These are phyloP conservation scores for Ophiostoma sp. DNA, from an alignment of 2,329 filamentous ascomycete species.

Conservation along the genomic window DNA sequence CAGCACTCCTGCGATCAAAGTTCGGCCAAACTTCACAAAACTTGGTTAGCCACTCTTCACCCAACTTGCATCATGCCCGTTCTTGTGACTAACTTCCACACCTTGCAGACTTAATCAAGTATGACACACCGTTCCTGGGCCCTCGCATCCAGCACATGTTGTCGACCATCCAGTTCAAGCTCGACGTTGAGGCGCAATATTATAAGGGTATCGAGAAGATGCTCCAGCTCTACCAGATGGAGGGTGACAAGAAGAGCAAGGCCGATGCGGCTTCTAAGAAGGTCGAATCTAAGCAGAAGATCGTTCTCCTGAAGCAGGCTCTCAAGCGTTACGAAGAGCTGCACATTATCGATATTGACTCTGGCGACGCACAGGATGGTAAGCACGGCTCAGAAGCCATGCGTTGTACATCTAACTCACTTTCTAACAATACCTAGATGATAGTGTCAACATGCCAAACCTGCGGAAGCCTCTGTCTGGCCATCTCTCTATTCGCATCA, in stretches of 20 bases:
- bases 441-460: constrained; percentile 92
- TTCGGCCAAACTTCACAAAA: constrained; percentile 88
- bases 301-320: constrained; percentile 89
- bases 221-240: constrained; percentile 95
- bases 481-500: constrained; percentile 77
- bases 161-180: constrained; percentile 96
- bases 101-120: constrained; percentile 87
- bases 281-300: constrained; percentile 97
- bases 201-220: constrained; percentile 99
- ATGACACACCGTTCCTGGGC: constrained; percentile 89
- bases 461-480: constrained; percentile 93
- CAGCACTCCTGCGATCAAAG: constrained; percentile 53
- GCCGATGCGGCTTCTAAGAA: constrained; percentile 83
- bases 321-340: constrained; percentile 96
- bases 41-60: constrained; percentile 59
- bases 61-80: neutral
- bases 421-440: constrained; percentile 53
- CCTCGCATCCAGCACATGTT: constrained; percentile 98
- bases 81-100: neutral
- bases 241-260: constrained; percentile 92
- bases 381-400: constrained; percentile 33
- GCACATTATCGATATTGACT: constrained; percentile 89
- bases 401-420: neutral
- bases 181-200: constrained; percentile 98
- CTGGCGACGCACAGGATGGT: constrained; percentile 74